These are phyloP conservation scores for Venturia nashicola DNA, from an alignment of 2,329 filamentous ascomycete genomes.

Conservation along the genomic window DNA sequence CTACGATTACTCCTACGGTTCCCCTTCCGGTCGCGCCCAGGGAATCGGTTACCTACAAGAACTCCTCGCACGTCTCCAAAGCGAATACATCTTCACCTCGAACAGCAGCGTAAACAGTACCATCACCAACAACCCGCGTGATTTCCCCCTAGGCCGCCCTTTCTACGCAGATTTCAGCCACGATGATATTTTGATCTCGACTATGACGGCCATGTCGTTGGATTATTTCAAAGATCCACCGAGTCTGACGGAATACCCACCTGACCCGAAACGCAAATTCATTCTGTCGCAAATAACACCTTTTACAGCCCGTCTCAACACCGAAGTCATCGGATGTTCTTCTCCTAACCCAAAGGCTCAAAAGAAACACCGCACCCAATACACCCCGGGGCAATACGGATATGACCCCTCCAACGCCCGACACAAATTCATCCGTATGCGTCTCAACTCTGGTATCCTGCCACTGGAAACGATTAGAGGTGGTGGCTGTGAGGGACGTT, in stretches of 20 bases:
- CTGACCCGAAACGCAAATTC: slow-evolving; percentile 34
- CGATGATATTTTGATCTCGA: slow-evolving; percentile 40
- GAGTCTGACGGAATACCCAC: slow-evolving; percentile 29
- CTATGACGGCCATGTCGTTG: slow-evolving; percentile 39
- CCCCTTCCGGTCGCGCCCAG: slow-evolving; percentile 39
- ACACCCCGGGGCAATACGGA: slow-evolving; percentile 33
- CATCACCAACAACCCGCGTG: slow-evolving; percentile 30
- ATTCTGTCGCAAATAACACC: slow-evolving; percentile 39
- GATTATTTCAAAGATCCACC: slow-evolving; percentile 42
- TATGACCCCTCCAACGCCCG: slow-evolving; percentile 26
- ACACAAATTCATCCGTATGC: slow-evolving; percentile 38
- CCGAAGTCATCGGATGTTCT: slow-evolving; percentile 43
- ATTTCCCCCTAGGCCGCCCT: slow-evolving; percentile 36
- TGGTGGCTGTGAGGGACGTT: slow-evolving; percentile 29
- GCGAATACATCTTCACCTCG: slow-evolving; percentile 34
- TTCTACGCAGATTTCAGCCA: slow-evolving; percentile 43
- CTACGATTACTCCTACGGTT: slow-evolving; percentile 34
- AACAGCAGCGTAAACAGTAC: slow-evolving; percentile 41
- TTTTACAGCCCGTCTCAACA: slow-evolving; percentile 42
- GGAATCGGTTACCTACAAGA: slow-evolving; percentile 42
- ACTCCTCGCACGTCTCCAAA: slow-evolving; percentile 35
- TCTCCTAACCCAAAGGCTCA: slow-evolving; percentile 26
- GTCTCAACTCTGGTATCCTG: slow-evolving; percentile 37
- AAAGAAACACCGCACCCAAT: slow-evolving; percentile 27
- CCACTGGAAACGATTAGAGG: slow-evolving; percentile 36